These are phyloP conservation scores for Blastosporella zonata DNA, from an alignment of 1,284 basidiomycete species.

Conservation along the genomic window DNA sequence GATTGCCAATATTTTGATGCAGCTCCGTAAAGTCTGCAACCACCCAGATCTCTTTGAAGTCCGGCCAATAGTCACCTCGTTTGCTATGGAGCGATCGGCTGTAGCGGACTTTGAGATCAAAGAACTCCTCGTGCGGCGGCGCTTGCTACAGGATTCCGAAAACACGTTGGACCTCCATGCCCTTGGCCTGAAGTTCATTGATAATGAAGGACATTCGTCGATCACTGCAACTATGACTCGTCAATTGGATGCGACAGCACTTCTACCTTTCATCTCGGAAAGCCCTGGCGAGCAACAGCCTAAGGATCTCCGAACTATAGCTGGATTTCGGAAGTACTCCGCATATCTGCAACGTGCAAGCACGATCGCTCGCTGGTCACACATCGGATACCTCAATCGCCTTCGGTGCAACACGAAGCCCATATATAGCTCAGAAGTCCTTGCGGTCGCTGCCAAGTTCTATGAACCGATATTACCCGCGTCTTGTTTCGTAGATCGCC, in stretches of 20 bases:
- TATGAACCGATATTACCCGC: constrained; percentile 57
- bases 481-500: constrained; percentile 39
- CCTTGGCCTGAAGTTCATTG: constrained; percentile 65
- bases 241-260: constrained; percentile 68
- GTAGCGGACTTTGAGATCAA: constrained; percentile 86
- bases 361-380: constrained; percentile 62
- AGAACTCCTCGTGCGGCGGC: constrained; percentile 80
- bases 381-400: constrained; percentile 73
- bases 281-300: constrained; percentile 58
- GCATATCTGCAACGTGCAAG: constrained; percentile 54
- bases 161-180: constrained; percentile 59
- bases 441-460: constrained; percentile 44
- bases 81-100: constrained; percentile 82
- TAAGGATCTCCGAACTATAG: constrained; percentile 72
- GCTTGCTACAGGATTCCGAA: constrained; percentile 51
- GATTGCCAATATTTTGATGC: constrained; percentile 97
- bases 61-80: constrained; percentile 89
- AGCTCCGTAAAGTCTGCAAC: constrained; percentile 93
- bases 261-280: constrained; percentile 59
- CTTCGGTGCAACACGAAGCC: constrained; percentile 68
- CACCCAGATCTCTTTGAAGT: constrained; percentile 97
- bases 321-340: constrained; percentile 65
- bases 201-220: constrained; percentile 47
- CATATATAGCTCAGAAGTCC: constrained; percentile 63
- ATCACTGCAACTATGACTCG: constrained; percentile 53